Evolutionary conservation across 768 basidiomycete genomes (phyloP), one percentile per base, ranked within the genome.

Genomic region (Agaricus blazei): DNA sequence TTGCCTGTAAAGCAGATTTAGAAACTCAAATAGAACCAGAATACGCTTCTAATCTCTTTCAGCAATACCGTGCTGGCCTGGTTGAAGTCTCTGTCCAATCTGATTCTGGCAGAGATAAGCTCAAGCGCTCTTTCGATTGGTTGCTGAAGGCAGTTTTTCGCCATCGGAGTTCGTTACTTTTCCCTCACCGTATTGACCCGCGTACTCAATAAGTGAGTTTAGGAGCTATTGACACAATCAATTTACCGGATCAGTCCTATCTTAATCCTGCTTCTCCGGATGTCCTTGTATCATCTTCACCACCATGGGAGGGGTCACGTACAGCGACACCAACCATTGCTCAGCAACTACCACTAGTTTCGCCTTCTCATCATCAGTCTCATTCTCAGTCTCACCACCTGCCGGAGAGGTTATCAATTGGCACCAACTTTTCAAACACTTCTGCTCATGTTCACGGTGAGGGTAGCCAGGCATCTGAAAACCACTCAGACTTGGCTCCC

Each of bases 1-100:
- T 98, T 12, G 92, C 90, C 3, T 93, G 93, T 73, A 98, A 97
- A 68, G 85, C 86, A 4, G 90, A 96, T 64, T 71, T 87, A 19
- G 75, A 75, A 19, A 73, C 72, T 38, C 72, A 72, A 40, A 74
- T 91, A n/a, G 77, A 86, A 59, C 82, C 87, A 9, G 70, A 75
- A 51, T 69, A 69, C 46, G 84, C 82, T 3, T 61, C 73, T 23
- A 72, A 69, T 19, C 66, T 85, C 41, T 73, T 88, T 41, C 70
- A 77, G 34, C 70, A 73, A 34, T 87, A 87, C 67, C 86, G 90
- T 61, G 82, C 87, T 7, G 90, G 92, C 8, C 70, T 97, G 28
- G 83, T 93, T 9, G 87, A 90, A 67, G 87, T 91, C 2, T 80
- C 84, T 3, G 78, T 71, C 43, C 66, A 70, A 5, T 72, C 74